Evolutionary conservation across 441 rosid species (phyloP), one percentile per base, ranked within the genome.

Genomic region (Eutrema salsugineum): DNA sequence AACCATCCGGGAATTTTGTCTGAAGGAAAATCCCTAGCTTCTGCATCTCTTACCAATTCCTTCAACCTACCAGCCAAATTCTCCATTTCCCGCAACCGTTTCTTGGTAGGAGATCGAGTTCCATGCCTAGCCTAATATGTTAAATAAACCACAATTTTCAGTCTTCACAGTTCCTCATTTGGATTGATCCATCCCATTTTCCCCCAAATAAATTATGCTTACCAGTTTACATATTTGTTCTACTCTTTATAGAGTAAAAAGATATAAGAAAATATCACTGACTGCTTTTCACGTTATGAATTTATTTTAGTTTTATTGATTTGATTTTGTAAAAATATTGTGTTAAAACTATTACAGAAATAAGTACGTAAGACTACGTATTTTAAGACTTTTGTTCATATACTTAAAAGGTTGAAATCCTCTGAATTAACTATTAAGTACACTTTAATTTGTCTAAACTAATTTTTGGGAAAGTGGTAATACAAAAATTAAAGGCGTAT

Each of bases 101-200:
- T 91, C 82, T 85, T 87, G n/a, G 98, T 91, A 1, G 99, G 98
- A 63, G 96, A 82, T 57, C 98, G 97, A 73, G 99, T 91, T 54
- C 99, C 98, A 66, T 93, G 99, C 77, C 98, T 87, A 75, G 96
- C 94, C 99, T 89, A 72, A 11, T 70, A 62, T 36, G 27, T 46
- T 4, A 8, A 24, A 17, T 59, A 70, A 16, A 10, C 5, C 9
- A 14, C 47, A 19, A 46, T 32, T 11, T 78, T 1, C 50, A 77
- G 32, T 66, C 36, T 35, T 27, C 36, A 70, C 8, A 11, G 55
- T 49, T 14, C 36, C 62, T 1, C 39, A 32, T 39, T 66, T 10
- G 12, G n/a, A 20, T 5, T 6, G 39, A 3, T 15, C 32, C 30
- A 39, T 24, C 1, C 1, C n/a, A 50, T 8, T 1, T 16, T 47